These are phyloP conservation scores for Scopulariopsis brevicaulis DNA, from an alignment of 2,329 filamentous ascomycete genomes.

Conservation along the genomic window DNA sequence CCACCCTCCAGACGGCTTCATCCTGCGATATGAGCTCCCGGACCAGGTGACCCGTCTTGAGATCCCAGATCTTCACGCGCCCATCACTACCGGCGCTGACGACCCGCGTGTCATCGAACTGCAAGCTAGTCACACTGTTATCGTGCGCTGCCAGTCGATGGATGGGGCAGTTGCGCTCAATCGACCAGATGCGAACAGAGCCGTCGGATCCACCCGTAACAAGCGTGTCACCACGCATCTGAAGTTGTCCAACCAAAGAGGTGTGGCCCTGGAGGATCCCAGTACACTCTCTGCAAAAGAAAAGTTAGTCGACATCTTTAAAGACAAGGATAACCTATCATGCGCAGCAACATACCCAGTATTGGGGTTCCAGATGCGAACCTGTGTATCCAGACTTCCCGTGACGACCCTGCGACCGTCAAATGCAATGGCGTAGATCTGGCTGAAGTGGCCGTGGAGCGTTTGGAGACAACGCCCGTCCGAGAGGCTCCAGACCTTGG, in stretches of 20 bases:
- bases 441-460: conserved; percentile 88
- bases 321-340: not conserved
- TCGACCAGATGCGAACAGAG: conserved; percentile 90
- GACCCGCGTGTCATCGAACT: conserved; percentile 92
- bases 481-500: conserved; percentile 95
- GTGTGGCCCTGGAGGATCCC: conserved; percentile 95
- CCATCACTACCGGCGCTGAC: conserved; percentile 95
- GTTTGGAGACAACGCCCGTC: conserved; percentile 88
- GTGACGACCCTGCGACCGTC: conserved; percentile 90
- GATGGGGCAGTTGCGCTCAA: conserved; percentile 82
- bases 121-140: conserved; percentile 94
- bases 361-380: conserved; percentile 88
- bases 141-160: conserved; percentile 93
- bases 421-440: conserved; percentile 98
- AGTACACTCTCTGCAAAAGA: conserved; percentile 52
- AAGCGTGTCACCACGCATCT: conserved; percentile 88
- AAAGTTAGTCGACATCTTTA: conserved; percentile 12
- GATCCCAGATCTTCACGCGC: conserved; percentile 96
- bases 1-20: conserved; percentile 94
- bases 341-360: conserved; percentile 53
- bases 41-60: conserved; percentile 82
- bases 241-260: conserved; percentile 88
- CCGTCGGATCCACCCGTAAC: conserved; percentile 96
- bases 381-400: conserved; percentile 90
- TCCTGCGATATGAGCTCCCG: conserved; percentile 84